Conservation (phyloP, 495 filamentous ascomycete species). For the Lepidopterella palustris region DNA sequence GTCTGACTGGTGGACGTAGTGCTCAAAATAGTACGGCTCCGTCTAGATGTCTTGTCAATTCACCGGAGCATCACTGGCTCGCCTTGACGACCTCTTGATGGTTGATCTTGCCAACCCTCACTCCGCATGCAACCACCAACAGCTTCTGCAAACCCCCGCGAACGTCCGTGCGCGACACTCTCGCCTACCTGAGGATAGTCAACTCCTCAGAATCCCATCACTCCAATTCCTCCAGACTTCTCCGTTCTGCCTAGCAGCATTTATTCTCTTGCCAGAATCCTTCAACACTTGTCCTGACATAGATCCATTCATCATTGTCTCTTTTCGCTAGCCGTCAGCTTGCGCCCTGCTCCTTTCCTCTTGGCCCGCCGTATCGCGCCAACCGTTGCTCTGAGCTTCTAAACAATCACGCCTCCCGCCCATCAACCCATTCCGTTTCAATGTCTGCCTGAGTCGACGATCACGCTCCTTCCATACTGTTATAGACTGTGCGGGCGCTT, state of each 20-base stretch:
- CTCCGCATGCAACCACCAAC: not conserved
- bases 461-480: not conserved
- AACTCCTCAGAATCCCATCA: not conserved
- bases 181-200: not conserved
- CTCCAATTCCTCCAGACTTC: not conserved
- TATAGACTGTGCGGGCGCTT: constrained; percentile 3
- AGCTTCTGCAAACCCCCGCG: not conserved
- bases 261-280: not conserved
- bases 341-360: not conserved
- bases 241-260: constrained; percentile 1
- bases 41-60: too few relatives aligned
- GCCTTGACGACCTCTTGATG: too few relatives aligned
- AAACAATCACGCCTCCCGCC: constrained; percentile 1
- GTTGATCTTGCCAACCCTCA: too few relatives aligned
- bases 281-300: not conserved
- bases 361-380: not conserved
- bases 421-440: constrained; percentile 2
- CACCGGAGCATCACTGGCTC: too few relatives aligned
- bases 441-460: constrained; percentile 21
- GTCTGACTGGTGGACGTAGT: too few relatives aligned
- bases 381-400: constrained; percentile 2
- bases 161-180: not conserved
- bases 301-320: not conserved
- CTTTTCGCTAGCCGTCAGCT: not conserved
- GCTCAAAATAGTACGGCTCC: too few relatives aligned